A percentile compares a stretch with the other conserved stretches of the same genome.
Evolutionary conservation across 73 alveolate species (phyloP).

Genomic region (Paramecium caudatum): DNA sequence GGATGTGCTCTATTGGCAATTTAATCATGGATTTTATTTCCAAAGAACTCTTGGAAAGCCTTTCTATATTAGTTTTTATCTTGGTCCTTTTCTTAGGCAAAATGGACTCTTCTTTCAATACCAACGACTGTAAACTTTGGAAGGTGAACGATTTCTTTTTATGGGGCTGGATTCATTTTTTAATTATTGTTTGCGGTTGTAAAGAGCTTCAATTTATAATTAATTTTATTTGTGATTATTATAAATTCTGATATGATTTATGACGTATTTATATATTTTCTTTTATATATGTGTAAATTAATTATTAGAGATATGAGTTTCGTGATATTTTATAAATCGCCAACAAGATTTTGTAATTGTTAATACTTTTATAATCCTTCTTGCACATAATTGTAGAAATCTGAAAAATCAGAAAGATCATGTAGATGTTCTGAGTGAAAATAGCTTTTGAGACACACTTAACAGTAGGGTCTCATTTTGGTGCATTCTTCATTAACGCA

Average conservation of each 20-base stretch:
- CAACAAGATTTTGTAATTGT: background rate
- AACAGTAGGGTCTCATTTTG: constrained; percentile 31
- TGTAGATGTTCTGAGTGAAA: constrained; percentile 41
- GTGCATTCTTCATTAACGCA: constrained; percentile 19
- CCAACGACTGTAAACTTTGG: constrained; percentile 6
- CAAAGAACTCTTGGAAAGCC: constrained; percentile 1
- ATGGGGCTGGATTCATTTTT: background rate
- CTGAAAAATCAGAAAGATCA: constrained; percentile 39
- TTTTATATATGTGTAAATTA: too few species aligned
- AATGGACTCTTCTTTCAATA: constrained; percentile 30
- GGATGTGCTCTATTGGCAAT: background rate
- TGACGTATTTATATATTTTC: too few species aligned
- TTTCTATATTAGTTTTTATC: background rate
- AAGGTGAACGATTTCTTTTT: background rate
- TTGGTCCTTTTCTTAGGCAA: background rate
- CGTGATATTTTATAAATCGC: constrained; percentile 9
- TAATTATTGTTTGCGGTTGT: background rate
- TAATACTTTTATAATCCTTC: constrained; percentile 1
- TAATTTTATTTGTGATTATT: too few species aligned
- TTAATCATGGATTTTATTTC: background rate
- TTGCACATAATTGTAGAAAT: constrained; percentile 34
- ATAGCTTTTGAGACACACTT: constrained; percentile 3
- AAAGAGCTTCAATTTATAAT: too few species aligned
- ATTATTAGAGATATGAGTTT: too few species aligned
- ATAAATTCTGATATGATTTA: too few species aligned